Conservation (phyloP, 1,284 basidiomycete species). For the Naganishia sp. region DNA sequence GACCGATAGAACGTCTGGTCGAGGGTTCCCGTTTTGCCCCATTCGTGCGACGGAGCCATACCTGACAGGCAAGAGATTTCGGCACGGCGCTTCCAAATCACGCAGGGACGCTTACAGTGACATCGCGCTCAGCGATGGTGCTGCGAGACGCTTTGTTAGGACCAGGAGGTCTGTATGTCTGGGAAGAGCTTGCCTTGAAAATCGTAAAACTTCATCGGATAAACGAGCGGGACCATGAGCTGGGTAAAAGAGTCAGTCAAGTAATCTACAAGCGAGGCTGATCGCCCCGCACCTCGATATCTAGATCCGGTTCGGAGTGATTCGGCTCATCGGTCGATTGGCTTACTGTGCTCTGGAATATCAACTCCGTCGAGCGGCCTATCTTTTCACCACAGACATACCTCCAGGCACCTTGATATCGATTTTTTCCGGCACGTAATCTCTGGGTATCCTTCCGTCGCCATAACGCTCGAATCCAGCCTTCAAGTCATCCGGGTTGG, state of each 20-base stretch:
- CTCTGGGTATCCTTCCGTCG: constrained; percentile 3
- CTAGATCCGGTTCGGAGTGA: constrained; percentile 19
- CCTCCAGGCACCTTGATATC: constrained; percentile 21
- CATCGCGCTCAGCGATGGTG: constrained; percentile 20
- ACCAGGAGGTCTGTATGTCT: not conserved
- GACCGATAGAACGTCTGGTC: constrained; percentile 18
- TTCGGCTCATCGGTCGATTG: constrained; percentile 19
- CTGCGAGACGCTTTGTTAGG: not conserved
- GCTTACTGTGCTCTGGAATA: not conserved
- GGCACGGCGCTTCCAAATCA: too few species aligned
- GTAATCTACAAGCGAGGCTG: not conserved
- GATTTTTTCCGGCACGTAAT: constrained; percentile 18
- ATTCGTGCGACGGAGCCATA: constrained; percentile 11
- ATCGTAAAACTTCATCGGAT: constrained; percentile 24
- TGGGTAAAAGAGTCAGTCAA: not conserved
- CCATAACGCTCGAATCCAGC: constrained; percentile 18
- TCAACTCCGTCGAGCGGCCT: too few species aligned
- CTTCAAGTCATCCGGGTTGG: constrained; percentile 13
- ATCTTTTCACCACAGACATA: not conserved
- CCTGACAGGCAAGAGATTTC: not conserved
- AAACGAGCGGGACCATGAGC: constrained; percentile 23
- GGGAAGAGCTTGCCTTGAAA: constrained; percentile 4
- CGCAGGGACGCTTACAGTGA: constrained; percentile 4
- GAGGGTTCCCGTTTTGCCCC: constrained; percentile 2
- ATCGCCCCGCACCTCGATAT: constrained; percentile 10